These are phyloP conservation scores for Daldinia vernicosa DNA, from an alignment of 495 filamentous ascomycete genomes.

Conservation along the genomic window DNA sequence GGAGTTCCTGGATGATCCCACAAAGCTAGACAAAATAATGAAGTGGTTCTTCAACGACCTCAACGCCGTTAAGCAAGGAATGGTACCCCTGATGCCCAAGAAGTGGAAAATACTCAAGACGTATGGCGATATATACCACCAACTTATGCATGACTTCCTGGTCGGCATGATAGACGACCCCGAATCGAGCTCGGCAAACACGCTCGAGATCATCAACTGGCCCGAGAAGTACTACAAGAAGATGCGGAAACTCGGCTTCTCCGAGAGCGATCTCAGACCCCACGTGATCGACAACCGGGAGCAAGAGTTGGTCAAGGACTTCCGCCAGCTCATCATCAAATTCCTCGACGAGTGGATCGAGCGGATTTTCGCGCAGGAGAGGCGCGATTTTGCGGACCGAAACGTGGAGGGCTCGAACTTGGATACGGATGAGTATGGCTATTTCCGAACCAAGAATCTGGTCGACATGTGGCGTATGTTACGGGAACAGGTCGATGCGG, in stretches of 20 bases:
- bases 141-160: slow-evolving; percentile 93
- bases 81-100: slow-evolving; percentile 89
- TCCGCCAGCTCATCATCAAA: slow-evolving; percentile 91
- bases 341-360: slow-evolving; percentile 98
- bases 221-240: slow-evolving; percentile 94
- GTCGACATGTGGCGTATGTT: slow-evolving; percentile 98
- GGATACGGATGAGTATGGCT: slow-evolving; percentile 84
- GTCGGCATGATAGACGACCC: slow-evolving; percentile 82
- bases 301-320: slow-evolving; percentile 88
- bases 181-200: slow-evolving; percentile 76
- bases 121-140: slow-evolving; percentile 89
- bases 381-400: slow-evolving; percentile 78
- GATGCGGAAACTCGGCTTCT: slow-evolving; percentile 88
- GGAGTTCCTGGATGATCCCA: slow-evolving; percentile 81
- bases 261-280: slow-evolving; percentile 73
- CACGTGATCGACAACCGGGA: slow-evolving; percentile 89
- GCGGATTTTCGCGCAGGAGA: slow-evolving; percentile 82
- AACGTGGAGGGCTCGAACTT: slow-evolving; percentile 75
- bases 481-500: slow-evolving; percentile 84
- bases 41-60: slow-evolving; percentile 98
- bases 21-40: slow-evolving; percentile 82
- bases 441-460: slow-evolving; percentile 87
- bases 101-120: slow-evolving; percentile 97
- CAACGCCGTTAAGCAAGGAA: slow-evolving; percentile 87
- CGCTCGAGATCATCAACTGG: slow-evolving; percentile 93